Percentiles rank a stretch among this genome's conserved stretches.
These are phyloP conservation scores for Penicillium manginii DNA, from an alignment of 495 filamentous ascomycete species.

Conservation along the genomic window DNA sequence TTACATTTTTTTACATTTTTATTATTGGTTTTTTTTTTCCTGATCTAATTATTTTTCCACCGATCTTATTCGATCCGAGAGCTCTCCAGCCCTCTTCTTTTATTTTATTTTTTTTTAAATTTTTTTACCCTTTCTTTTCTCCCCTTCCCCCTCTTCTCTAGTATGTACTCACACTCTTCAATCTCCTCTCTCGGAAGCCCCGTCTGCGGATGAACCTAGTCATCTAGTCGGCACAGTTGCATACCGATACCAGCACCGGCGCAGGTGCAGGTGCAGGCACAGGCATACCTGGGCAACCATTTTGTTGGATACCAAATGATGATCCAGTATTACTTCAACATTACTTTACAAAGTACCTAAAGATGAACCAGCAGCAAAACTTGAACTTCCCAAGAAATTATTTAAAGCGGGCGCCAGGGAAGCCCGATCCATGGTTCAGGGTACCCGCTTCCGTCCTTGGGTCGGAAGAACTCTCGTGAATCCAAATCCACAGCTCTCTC, in stretches of 20 bases:
- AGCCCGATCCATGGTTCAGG: constrained; percentile 34
- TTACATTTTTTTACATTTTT: constrained; percentile 6
- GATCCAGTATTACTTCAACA: too few species aligned
- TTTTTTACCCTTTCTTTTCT: not conserved
- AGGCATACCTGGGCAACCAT: too few species aligned
- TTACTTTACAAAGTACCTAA: constrained; percentile 10
- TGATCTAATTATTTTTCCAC: not conserved
- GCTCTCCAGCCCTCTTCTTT: not conserved
- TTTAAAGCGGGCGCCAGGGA: constrained; percentile 36
- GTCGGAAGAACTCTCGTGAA: constrained; percentile 43
- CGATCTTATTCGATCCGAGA: constrained; percentile 6
- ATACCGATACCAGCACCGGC: not conserved
- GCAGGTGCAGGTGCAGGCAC: not conserved
- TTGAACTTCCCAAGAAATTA: constrained; percentile 25
- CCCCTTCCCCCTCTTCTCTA: not conserved
- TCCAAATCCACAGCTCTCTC: not conserved
- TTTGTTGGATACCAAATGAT: too few species aligned
- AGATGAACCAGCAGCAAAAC: too few species aligned
- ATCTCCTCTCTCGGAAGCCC: too few species aligned
- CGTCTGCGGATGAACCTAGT: too few species aligned
- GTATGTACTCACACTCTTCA: too few species aligned
- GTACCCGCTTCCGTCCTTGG: constrained; percentile 48
- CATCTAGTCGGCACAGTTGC: too few species aligned
- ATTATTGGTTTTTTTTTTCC: not conserved
- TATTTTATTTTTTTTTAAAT: constrained; percentile 8